Evolutionary conservation across 495 filamentous ascomycete species (phyloP).

Genomic region (Entonaema liquescens): DNA sequence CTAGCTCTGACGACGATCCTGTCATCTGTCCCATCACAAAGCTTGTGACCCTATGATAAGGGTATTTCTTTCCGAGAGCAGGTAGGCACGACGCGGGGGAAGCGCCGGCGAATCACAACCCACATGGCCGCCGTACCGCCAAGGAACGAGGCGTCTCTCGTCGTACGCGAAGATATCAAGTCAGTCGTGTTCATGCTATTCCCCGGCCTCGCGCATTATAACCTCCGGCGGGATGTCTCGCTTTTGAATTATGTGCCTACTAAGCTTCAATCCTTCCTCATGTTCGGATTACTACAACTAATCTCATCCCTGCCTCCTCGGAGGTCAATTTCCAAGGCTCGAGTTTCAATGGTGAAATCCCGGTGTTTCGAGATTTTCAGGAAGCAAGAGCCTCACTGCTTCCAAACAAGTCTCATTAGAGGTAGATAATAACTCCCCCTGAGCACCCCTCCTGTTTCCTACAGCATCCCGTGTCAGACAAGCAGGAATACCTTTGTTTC

Average conservation of each 20-base stretch:
- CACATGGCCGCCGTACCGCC: conserved; percentile 18
- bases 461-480: conserved; percentile 9
- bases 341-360: not conserved
- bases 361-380: conserved; percentile 8
- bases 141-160: conserved; percentile 32
- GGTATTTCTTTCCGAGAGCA: conserved; percentile 24
- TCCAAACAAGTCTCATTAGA: conserved; percentile 20
- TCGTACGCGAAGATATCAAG: conserved; percentile 23
- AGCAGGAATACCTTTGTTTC: conserved; percentile 11
- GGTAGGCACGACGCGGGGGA: conserved; percentile 36
- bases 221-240: conserved; percentile 26
- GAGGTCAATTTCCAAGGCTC: conserved; percentile 1
- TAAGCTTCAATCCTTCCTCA: not conserved
- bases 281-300: not conserved
- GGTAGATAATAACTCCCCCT: conserved; percentile 12
- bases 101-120: conserved; percentile 29
- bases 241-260: conserved; percentile 4
- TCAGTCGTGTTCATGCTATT: conserved; percentile 16
- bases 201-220: conserved; percentile 1
- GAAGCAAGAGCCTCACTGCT: not conserved
- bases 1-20: conserved; percentile 12
- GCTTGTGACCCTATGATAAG: conserved; percentile 21
- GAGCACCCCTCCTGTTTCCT: not conserved
- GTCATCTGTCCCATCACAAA: not conserved
- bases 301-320: not conserved